Evolutionary conservation across 140 eudicot species (phyloP).

Genomic region (Oenanthe javanica): DNA sequence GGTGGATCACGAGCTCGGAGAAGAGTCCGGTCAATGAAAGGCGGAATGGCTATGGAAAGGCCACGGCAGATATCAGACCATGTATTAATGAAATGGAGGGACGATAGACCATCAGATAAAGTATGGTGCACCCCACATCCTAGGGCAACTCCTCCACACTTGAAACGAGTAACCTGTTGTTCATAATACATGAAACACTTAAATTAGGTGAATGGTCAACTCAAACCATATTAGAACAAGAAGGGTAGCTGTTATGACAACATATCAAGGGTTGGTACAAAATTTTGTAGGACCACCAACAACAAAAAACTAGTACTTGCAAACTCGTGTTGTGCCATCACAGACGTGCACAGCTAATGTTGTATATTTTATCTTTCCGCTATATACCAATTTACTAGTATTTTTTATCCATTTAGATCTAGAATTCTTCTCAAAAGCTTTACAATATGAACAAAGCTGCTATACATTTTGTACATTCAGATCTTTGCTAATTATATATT

Average conservation of each 20-base stretch:
- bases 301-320: too few species aligned
- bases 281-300: background rate
- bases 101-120: constrained; percentile 43
- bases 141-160: constrained; percentile 60
- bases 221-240: background rate
- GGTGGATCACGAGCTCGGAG: constrained; percentile 50
- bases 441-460: background rate
- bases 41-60: constrained; percentile 40
- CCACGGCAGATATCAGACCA: constrained; percentile 71
- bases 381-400: too few species aligned
- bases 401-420: too few species aligned
- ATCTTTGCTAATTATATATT: background rate
- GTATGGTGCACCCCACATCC: constrained; percentile 54
- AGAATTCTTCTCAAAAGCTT: background rate
- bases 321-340: too few species aligned
- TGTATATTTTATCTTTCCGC: too few species aligned
- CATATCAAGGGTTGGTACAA: background rate
- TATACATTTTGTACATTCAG: background rate
- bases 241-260: background rate
- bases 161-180: constrained; percentile 47
- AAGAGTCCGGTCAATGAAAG: constrained; percentile 54
- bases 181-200: background rate
- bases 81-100: constrained; percentile 55
- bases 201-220: background rate
- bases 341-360: background rate